Conservation (phyloP, 2,329 filamentous ascomycete genomes). For the Penicillium sp. region DNA sequence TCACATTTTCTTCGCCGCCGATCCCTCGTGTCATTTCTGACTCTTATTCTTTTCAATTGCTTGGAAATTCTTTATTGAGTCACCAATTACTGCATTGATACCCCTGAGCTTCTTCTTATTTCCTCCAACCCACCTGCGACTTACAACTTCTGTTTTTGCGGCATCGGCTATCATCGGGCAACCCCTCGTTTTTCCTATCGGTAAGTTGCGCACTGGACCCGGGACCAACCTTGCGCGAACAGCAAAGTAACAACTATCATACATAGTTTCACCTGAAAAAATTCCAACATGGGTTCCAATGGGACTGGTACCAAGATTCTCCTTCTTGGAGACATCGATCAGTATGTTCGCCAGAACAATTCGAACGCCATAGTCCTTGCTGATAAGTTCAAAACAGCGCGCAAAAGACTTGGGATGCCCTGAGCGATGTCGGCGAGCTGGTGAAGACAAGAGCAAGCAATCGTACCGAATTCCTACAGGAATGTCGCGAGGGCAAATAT, state of each 20-base stretch:
- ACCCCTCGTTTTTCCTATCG: constrained; percentile 6
- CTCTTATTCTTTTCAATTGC: constrained; percentile 4
- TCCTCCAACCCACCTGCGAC: not conserved
- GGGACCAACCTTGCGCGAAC: not conserved
- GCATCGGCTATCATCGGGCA: not conserved
- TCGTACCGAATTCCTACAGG: constrained; percentile 67
- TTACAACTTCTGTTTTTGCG: not conserved
- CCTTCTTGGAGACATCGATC: constrained; percentile 62
- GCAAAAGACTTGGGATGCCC: constrained; percentile 61
- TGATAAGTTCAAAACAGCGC: constrained; percentile 44
- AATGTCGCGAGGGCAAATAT: constrained; percentile 65
- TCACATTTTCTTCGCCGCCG: not conserved
- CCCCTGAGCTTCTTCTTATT: not conserved
- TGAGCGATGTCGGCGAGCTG: constrained; percentile 65
- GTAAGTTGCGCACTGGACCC: constrained; percentile 8
- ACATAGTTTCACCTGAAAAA: not conserved
- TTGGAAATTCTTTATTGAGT: not conserved
- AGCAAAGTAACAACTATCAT: not conserved
- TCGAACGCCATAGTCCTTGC: not conserved
- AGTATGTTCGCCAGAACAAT: constrained; percentile 50
- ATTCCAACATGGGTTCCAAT: constrained; percentile 22
- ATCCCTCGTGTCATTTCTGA: not conserved
- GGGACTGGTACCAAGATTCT: constrained; percentile 56
- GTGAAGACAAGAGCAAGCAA: constrained; percentile 61
- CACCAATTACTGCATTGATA: not conserved